Conservation (phyloP, 805 yeast genomes). For the Cyberlindnera nakhonratchasimensis region DNA sequence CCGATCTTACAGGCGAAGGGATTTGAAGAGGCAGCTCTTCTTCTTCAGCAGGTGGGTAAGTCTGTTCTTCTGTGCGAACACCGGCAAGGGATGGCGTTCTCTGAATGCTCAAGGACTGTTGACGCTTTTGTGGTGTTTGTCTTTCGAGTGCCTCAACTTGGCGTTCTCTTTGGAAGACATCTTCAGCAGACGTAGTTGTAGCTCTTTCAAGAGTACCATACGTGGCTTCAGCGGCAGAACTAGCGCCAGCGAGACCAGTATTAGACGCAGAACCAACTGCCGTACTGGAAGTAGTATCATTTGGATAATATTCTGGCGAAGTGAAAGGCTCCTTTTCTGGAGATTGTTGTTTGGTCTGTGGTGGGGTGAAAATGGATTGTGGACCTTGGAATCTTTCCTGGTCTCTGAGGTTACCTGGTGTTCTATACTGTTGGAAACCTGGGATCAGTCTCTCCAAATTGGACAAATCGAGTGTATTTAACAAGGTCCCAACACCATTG, state of each 20-base stretch:
- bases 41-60: constrained; percentile 19
- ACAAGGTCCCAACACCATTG: constrained; percentile 55
- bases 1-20: constrained; percentile 28
- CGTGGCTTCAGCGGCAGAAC: neutral
- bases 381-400: constrained; percentile 24
- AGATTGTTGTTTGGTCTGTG: constrained; percentile 7
- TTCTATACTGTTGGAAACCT: constrained; percentile 34
- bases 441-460: constrained; percentile 35
- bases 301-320: constrained; percentile 2
- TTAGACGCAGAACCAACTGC: neutral
- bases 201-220: neutral
- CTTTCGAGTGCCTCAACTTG: constrained; percentile 9
- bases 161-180: constrained; percentile 24
- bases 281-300: constrained; percentile 1
- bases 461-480: constrained; percentile 59
- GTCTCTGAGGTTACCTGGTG: constrained; percentile 30
- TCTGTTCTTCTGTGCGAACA: neutral
- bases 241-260: neutral
- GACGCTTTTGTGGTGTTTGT: constrained; percentile 12
- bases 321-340: constrained; percentile 8
- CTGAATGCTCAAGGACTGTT: neutral
- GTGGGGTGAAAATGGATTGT: constrained; percentile 21
- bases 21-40: constrained; percentile 28
- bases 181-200: constrained; percentile 20
- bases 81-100: constrained; percentile 4